These are phyloP conservation scores for Caloboletus inedulis DNA, from an alignment of 1,284 basidiomycete genomes.

Conservation along the genomic window DNA sequence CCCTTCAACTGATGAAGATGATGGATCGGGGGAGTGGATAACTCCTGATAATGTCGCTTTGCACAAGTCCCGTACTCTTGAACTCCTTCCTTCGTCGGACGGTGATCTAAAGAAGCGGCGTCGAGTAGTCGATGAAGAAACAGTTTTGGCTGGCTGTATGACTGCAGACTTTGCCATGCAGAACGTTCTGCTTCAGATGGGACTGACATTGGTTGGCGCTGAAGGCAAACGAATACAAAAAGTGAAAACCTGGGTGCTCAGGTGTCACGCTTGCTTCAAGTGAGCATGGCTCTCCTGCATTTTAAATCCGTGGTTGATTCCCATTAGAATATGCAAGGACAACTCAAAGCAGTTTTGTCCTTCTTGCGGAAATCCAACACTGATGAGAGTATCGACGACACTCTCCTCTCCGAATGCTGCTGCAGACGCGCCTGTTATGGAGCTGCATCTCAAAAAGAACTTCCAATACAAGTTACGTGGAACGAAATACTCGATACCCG, in stretches of 20 bases:
- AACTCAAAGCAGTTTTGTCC: slow-evolving; percentile 95
- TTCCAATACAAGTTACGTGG: slow-evolving; percentile 94
- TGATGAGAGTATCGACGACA: slow-evolving; percentile 90
- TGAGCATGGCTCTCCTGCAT: slow-evolving; percentile 43
- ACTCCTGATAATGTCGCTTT: slow-evolving; percentile 85
- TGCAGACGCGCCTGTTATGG: slow-evolving; percentile 60
- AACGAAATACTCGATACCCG: slow-evolving; percentile 90
- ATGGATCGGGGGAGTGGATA: slow-evolving; percentile 96
- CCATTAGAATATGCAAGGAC: slow-evolving; percentile 89
- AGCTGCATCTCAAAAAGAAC: slow-evolving; percentile 90
- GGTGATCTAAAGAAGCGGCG: slow-evolving; percentile 36
- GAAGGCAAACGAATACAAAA: slow-evolving; percentile 89
- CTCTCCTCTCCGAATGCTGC: slow-evolving; percentile 65
- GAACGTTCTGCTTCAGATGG: slow-evolving; percentile 96
- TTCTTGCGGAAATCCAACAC: slow-evolving; percentile 91
- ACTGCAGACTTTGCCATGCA: slow-evolving; percentile 99
- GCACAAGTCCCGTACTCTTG: slow-evolving; percentile 88
- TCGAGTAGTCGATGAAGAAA: slow-evolving; percentile 41
- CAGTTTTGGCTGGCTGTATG: slow-evolving; percentile 81
- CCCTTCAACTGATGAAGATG: slow-evolving; percentile 64
- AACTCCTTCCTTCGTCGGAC: slow-evolving; percentile 61
- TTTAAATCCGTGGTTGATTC: slow-evolving; percentile 2
- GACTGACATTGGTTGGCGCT: slow-evolving; percentile 84
- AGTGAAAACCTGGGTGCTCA: slow-evolving; percentile 93
- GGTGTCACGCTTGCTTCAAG: slow-evolving; percentile 99